Base-by-base conservation (phyloP, 2,329 filamentous ascomycete genomes). In the Chaetomiaceae sp. region DNA sequence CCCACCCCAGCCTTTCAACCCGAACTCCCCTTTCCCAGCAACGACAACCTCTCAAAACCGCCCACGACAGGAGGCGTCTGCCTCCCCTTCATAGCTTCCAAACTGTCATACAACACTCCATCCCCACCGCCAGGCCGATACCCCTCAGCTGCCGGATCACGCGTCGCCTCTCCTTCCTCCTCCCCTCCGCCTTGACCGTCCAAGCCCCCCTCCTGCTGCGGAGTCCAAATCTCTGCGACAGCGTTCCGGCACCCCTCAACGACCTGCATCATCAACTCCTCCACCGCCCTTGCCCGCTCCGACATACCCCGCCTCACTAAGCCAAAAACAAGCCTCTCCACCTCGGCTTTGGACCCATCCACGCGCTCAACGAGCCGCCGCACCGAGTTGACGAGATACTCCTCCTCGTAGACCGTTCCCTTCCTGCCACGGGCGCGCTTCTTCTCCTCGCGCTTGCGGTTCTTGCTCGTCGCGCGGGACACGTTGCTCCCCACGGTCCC, bases 341-440 rank as follows among this genome's bases (percentile, higher is more conserved):
- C 81, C 67, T 99, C 94, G 1, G 81, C 77, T 46, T 84, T 79
- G 2, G 86, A 79, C 20, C 76, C 76, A 67, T 91, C 90, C 20
- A 96, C 82, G 32, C 91, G 79, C 67, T 95, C 90, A 13, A 96
- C 81, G 30, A 99, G 77, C 21, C 94, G 78, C 11, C 86, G 81
- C 32, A 97, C 84, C 61, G 86, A 92, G 68, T 91, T 94, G 54
- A 96, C 85, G 5, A 99, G 80, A 69, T 99, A 99, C 70, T 97
- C 94, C 66, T 97, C 92, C 69, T 99, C 94, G 69, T 99, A 99
- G 5, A 99, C 89, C 14, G 89, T 96, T 10, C 94, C 94, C 75
- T 97, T 97, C 69, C 96, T 92, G 21, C 94, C 94, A 7, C 90
- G 78, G 0, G 94, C 94, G 14, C 92, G 84, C 79, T 99, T 99